Conservation (phyloP, 495 filamentous ascomycete species). For the Penicillium lividum region DNA sequence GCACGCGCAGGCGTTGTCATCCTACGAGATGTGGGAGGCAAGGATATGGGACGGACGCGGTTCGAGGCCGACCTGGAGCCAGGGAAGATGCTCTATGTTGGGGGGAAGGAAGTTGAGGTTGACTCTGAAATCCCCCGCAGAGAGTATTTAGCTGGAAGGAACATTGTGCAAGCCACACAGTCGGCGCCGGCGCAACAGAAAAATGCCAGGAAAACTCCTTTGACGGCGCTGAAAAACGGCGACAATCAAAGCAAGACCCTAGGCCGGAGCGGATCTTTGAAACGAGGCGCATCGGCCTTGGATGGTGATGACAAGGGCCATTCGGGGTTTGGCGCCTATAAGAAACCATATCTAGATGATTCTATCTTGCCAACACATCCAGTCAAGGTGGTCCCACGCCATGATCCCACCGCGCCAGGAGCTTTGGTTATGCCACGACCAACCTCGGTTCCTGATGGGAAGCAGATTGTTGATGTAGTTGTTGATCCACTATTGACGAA, state of each 20-base stretch:
- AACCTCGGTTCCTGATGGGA: constrained; percentile 56
- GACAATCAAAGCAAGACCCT: constrained; percentile 10
- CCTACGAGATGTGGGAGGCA: constrained; percentile 65
- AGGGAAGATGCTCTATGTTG: constrained; percentile 63
- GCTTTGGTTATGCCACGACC: constrained; percentile 74
- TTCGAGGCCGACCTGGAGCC: constrained; percentile 57
- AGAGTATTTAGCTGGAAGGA: constrained; percentile 62
- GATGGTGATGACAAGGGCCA: constrained; percentile 24
- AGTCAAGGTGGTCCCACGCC: constrained; percentile 58
- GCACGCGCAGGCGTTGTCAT: constrained; percentile 58
- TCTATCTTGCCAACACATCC: constrained; percentile 48
- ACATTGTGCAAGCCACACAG: constrained; percentile 42
- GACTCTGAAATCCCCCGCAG: constrained; percentile 63
- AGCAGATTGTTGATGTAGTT: constrained; percentile 75
- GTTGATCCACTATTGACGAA: constrained; percentile 71
- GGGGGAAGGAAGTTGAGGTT: constrained; percentile 75
- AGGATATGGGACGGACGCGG: constrained; percentile 63
- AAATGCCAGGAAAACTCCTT: constrained; percentile 23
- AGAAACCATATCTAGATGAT: constrained; percentile 59
- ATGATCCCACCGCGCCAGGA: constrained; percentile 61
- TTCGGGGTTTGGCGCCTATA: constrained; percentile 48
- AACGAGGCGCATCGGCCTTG: constrained; percentile 16
- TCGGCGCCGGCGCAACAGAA: constrained; percentile 17
- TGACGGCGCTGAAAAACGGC: constrained; percentile 21
- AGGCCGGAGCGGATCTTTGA: constrained; percentile 20